phyloP scores from a whole-genome alignment of 192 early-diverging fungal genomes.

The Diversispora epigaea region DNA sequence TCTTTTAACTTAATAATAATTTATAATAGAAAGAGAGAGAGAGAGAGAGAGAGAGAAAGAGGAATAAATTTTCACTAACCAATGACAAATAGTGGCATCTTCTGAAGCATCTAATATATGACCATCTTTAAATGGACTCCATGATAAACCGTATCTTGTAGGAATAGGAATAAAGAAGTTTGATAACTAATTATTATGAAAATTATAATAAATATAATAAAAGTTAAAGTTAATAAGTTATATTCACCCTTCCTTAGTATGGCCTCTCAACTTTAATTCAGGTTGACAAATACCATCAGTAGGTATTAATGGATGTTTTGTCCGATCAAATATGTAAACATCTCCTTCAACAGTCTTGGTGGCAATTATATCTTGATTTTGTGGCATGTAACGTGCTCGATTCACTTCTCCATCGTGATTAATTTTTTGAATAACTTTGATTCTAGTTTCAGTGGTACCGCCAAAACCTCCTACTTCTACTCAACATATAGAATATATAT shows the following conservation, averaged over 20 bases:
- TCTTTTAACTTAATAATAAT: neutral
- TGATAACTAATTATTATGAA: neutral
- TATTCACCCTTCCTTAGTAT: conserved; percentile 85
- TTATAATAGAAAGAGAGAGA: no score
- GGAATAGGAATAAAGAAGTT: neutral
- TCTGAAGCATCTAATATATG: conserved; percentile 87
- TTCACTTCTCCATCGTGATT: conserved; percentile 98
- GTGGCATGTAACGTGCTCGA: conserved; percentile 95
- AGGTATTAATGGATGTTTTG: conserved; percentile 80
- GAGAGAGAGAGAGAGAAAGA: no score
- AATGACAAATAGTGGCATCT: conserved; percentile 88
- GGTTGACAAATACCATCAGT: conserved; percentile 80
- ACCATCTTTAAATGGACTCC: conserved; percentile 81
- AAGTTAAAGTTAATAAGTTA: neutral
- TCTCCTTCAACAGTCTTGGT: conserved; percentile 89
- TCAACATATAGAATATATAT: neutral
- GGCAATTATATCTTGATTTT: conserved; percentile 94
- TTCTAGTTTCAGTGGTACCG: conserved; percentile 66
- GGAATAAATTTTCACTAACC: conserved; percentile 42
- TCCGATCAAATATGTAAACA: conserved; percentile 96
- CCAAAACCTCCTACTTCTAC: conserved; percentile 79
- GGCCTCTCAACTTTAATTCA: conserved; percentile 83
- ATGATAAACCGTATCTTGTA: conserved; percentile 83
- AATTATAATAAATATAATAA: neutral
- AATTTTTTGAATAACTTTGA: conserved; percentile 84